Base-by-base conservation (phyloP, 768 basidiomycete genomes). In the Lentinula sp. region DNA sequence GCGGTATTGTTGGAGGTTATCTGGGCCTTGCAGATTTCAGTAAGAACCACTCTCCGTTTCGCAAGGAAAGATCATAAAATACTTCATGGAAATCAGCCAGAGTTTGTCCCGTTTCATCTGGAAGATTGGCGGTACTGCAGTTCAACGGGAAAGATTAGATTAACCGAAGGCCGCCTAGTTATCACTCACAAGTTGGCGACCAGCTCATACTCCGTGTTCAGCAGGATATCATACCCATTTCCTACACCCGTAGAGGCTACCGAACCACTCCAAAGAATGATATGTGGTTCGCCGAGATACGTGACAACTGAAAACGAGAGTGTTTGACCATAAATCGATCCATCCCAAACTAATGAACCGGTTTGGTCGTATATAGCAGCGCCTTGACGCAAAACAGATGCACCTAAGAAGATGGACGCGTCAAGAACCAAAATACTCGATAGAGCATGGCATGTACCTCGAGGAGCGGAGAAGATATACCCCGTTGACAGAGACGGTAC, bases 1-100 rank as follows among this genome's bases (percentile, higher is more conserved):
- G 45, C 57, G 45, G 57, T 59, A 21, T 59, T 59, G 45, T 59
- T 59, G 10, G 57, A n/a, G 3, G 57, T 48, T 59, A 59, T 59
- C 34, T 35, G 45, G 18, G 45, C 57, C 56, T 57, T 13, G 23
- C 11, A 43, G 5, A 31, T 10, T 16, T 15, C 21, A 5, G 13
- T 56, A 5, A 40, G 16, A 54, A n/a, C 8, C 35, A 18, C 40
- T 39, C 32, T 34, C 13, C 13, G 32, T 13, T 32, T 48, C 11
- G 28, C 23, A 9, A 34, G 40, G 11, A 13, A 37, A 56, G 13
- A 56, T 4, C 5, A n/a, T 32, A 8, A 34, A 35, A 16, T 11
- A 40, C 43, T 18, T 59, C 57, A 37, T 59, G 57, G 11, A 59
- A 59, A 59, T 59, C 57, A 35, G 57, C 57, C 34, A 48, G 21